phyloP scores from a whole-genome alignment of 2,329 filamentous ascomycete genomes.

The Fusarium domesticum region DNA sequence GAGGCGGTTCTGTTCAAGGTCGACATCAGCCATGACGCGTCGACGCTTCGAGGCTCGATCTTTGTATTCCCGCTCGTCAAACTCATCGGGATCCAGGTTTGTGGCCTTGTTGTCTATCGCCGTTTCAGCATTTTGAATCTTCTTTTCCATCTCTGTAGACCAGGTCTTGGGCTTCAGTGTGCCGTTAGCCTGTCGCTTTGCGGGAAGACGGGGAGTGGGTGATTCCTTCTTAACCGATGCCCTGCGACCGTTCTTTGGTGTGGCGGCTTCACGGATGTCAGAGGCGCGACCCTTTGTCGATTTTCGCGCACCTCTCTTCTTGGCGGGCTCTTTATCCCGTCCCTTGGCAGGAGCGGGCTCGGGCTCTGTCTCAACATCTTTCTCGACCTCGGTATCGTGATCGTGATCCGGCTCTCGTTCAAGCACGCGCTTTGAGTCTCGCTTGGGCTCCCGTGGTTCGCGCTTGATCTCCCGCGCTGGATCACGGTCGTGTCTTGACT shows the following conservation, averaged over 20 bases:
- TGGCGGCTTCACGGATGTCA: conserved; percentile 49
- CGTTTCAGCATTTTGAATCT: conserved; percentile 38
- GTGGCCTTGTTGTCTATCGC: conserved; percentile 48
- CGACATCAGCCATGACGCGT: conserved; percentile 60
- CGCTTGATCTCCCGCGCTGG: conserved; percentile 14
- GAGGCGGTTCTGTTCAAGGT: conserved; percentile 62
- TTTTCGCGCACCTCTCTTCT: conserved; percentile 34
- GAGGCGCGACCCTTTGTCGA: conserved; percentile 51
- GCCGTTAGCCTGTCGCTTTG: conserved; percentile 61
- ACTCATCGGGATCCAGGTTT: conserved; percentile 43
- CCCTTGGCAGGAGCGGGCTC: conserved; percentile 27
- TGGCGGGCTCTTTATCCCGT: conserved; percentile 30
- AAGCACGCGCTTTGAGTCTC: conserved; percentile 33
- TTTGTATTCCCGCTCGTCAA: conserved; percentile 48
- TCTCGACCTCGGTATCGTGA: conserved; percentile 35
- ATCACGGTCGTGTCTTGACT: conserved; percentile 13
- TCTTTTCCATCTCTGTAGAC: conserved; percentile 51
- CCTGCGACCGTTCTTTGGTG: conserved; percentile 49
- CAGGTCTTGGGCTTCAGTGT: conserved; percentile 62
- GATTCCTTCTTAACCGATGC: conserved; percentile 50
- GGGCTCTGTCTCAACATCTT: conserved; percentile 36
- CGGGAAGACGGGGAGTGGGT: conserved; percentile 46
- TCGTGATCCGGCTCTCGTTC: conserved; percentile 25
- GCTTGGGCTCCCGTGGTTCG: conserved; percentile 22
- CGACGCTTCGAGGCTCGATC: conserved; percentile 64